Conservation (phyloP, 2,329 filamentous ascomycete genomes). For the Alternaria brassicicola region DNA sequence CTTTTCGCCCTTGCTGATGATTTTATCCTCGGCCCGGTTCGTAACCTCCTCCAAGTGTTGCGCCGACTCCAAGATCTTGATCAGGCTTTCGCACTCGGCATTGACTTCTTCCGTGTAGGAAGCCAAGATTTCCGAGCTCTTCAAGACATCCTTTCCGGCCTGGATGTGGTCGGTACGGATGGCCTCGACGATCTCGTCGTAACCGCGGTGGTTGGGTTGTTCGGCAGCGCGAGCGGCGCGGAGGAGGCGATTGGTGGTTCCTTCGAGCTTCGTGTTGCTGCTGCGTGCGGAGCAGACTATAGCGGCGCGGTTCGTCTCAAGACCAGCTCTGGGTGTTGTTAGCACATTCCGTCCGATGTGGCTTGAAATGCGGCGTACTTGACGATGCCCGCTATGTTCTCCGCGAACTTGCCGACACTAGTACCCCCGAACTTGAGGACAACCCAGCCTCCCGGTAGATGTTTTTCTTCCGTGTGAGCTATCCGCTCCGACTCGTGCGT, state of each 20-base stretch:
- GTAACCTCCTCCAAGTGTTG: slow-evolving; percentile 62
- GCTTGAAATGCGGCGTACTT: slow-evolving; percentile 38
- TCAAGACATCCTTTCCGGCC: slow-evolving; percentile 64
- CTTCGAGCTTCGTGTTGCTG: slow-evolving; percentile 90
- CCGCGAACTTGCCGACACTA: slow-evolving; percentile 91
- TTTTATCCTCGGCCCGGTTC: slow-evolving; percentile 65
- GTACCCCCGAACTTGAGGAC: slow-evolving; percentile 97
- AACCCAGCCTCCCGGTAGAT: slow-evolving; percentile 69
- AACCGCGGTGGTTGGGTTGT: slow-evolving; percentile 56
- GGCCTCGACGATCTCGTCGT: slow-evolving; percentile 75
- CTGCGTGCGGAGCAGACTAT: slow-evolving; percentile 96
- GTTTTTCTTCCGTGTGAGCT: slow-evolving; percentile 54
- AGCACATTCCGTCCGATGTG: slow-evolving; percentile 10
- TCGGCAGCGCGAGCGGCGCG: slow-evolving; percentile 56
- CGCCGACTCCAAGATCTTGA: slow-evolving; percentile 72
- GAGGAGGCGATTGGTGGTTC: slow-evolving; percentile 79
- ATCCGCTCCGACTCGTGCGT: slow-evolving; percentile 46
- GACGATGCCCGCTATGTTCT: slow-evolving; percentile 68
- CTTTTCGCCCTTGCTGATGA: slow-evolving; percentile 95
- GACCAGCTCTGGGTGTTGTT: slow-evolving; percentile 57
- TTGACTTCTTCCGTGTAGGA: slow-evolving; percentile 71
- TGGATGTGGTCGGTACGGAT: slow-evolving; percentile 82
- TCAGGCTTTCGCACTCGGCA: slow-evolving; percentile 78
- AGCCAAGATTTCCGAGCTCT: slow-evolving; percentile 51
- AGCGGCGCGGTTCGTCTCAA: slow-evolving; percentile 76